Evolutionary conservation across 169 alveolate species (phyloP).

Genomic region (Blepharisma undulans): DNA sequence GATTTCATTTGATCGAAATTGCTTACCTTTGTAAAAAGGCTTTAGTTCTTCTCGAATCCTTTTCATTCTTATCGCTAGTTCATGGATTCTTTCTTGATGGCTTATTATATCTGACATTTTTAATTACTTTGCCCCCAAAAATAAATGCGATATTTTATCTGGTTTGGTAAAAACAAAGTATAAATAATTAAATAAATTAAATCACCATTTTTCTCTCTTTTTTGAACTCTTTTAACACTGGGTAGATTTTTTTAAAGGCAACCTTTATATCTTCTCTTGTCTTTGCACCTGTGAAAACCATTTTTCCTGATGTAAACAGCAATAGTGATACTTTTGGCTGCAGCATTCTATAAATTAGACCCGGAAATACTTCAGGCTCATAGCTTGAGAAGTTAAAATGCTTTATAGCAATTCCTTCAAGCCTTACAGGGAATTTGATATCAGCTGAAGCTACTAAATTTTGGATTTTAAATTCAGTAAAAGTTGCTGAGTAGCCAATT

Average conservation of each 20-base stretch:
- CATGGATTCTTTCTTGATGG: not conserved
- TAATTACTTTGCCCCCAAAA: not conserved
- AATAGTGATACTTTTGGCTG: slow-evolving; percentile 94
- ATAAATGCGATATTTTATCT: too few species aligned
- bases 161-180: too few species aligned
- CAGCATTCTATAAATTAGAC: slow-evolving; percentile 87
- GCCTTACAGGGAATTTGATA: slow-evolving; percentile 94
- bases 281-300: slow-evolving; percentile 98
- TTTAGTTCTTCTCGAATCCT: not conserved
- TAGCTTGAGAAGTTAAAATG: slow-evolving; percentile 92
- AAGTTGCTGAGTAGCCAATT: slow-evolving; percentile 87
- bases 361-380: slow-evolving; percentile 99
- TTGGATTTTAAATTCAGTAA: slow-evolving; percentile 94
- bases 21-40: not conserved
- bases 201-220: slow-evolving; percentile 55
- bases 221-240: slow-evolving; percentile 87
- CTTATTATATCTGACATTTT: not conserved
- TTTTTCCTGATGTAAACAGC: slow-evolving; percentile 98
- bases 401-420: slow-evolving; percentile 94
- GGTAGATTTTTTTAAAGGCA: slow-evolving; percentile 91
- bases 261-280: slow-evolving; percentile 88
- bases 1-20: not conserved
- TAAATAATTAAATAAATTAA: too few species aligned
- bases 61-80: not conserved
- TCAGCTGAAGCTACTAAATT: slow-evolving; percentile 98